These are phyloP conservation scores for Iris macrosiphon DNA, from an alignment of 106 monocot genomes.

Conservation along the genomic window DNA sequence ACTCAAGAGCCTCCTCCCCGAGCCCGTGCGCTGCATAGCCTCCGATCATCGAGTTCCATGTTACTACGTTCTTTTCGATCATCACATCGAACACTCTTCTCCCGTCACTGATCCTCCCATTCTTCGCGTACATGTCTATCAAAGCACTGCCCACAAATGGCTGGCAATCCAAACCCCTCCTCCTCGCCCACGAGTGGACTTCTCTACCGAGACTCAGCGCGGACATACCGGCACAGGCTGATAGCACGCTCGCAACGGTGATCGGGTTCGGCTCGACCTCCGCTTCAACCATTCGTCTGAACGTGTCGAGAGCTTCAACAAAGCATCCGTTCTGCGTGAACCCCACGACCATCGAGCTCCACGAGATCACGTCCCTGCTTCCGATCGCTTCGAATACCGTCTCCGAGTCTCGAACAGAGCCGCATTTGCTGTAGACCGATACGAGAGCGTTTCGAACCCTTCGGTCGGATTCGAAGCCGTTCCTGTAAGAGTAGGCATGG, in stretches of 20 bases:
- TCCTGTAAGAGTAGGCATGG: slow-evolving; percentile 39
- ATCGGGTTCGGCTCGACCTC: slow-evolving; percentile 36
- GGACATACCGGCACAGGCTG: slow-evolving; percentile 37
- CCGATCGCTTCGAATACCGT: slow-evolving; percentile 24
- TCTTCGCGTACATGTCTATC: slow-evolving; percentile 69
- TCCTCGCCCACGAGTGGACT: slow-evolving; percentile 49
- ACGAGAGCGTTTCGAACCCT: slow-evolving; percentile 61
- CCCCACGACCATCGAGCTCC: slow-evolving; percentile 61
- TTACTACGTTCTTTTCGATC: slow-evolving; percentile 40
- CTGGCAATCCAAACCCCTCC: slow-evolving; percentile 29
- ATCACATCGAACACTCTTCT: slow-evolving; percentile 46
- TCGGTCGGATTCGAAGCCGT: slow-evolving; percentile 28
- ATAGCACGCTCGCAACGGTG: slow-evolving; percentile 42
- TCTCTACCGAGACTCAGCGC: slow-evolving; percentile 46
- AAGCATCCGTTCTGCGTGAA: slow-evolving; percentile 37
- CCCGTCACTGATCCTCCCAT: slow-evolving; percentile 31
- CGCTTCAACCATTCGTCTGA: slow-evolving; percentile 32
- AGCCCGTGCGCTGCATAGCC: slow-evolving; percentile 55
- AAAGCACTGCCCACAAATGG: slow-evolving; percentile 59
- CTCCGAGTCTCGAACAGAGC: slow-evolving; percentile 12
- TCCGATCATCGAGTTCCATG: slow-evolving; percentile 58
- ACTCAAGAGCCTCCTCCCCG: slow-evolving; percentile 27
- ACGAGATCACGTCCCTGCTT: slow-evolving; percentile 53
- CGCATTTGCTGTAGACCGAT: slow-evolving; percentile 39
- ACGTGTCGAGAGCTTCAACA: slow-evolving; percentile 30